A percentile compares a stretch with the other conserved stretches of the same genome.
These are phyloP conservation scores for Castanea sativa DNA, from an alignment of 306 rosid species.

Conservation along the genomic window DNA sequence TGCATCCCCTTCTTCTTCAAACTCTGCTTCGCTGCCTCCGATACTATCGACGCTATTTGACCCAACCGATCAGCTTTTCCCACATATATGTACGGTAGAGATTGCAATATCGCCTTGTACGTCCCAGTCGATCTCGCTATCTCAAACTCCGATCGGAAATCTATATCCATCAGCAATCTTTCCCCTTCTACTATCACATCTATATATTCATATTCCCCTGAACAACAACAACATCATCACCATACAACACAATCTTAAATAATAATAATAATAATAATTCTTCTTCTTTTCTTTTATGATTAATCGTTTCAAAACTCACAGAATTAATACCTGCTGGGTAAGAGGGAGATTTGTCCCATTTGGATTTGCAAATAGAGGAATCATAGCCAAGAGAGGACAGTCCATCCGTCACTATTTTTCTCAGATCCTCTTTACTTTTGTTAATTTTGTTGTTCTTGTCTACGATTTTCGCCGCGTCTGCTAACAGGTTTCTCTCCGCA, in stretches of 20 bases:
- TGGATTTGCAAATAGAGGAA: constrained; percentile 78
- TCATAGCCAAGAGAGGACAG: constrained; percentile 76
- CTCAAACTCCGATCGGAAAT: constrained; percentile 95
- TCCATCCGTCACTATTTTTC: constrained; percentile 56
- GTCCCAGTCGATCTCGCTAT: constrained; percentile 88
- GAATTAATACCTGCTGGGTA: constrained; percentile 69
- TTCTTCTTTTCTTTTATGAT: neutral
- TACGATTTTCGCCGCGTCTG: constrained; percentile 80
- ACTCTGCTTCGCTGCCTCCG: constrained; percentile 87
- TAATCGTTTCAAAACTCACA: neutral
- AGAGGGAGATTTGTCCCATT: constrained; percentile 78
- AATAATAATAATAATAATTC: neutral
- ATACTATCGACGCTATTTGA: constrained; percentile 64
- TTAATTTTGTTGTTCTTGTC: constrained; percentile 61
- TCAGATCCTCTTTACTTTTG: constrained; percentile 72
- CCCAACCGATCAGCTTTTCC: constrained; percentile 81
- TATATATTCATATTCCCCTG: constrained; percentile 92
- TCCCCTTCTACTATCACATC: constrained; percentile 79
- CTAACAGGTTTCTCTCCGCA: constrained; percentile 82
- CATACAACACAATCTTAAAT: no score
- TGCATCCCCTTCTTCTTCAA: constrained; percentile 98
- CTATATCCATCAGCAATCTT: constrained; percentile 75
- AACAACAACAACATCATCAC: constrained; percentile 3
- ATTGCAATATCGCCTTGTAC: constrained; percentile 76
- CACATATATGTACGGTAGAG: constrained; percentile 77